Percentiles rank a stretch among this genome's conserved stretches.
Conservation (phyloP, 768 basidiomycete genomes). For the Crepidotus variabilis region DNA sequence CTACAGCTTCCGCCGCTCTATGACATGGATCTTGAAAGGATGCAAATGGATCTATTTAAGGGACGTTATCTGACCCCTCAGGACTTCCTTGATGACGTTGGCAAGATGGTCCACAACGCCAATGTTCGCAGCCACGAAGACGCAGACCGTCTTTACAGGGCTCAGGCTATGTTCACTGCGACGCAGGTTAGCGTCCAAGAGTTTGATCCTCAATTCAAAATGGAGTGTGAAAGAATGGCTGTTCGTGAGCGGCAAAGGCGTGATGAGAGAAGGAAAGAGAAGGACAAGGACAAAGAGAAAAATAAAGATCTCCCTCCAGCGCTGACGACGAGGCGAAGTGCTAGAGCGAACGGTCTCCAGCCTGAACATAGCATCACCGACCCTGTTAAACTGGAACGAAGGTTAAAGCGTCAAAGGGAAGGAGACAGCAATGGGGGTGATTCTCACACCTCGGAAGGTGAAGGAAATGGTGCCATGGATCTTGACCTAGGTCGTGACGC, state of each 20-base stretch:
- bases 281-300: constrained; percentile 38
- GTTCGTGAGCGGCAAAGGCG: constrained; percentile 65
- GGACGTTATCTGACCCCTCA: constrained; percentile 83
- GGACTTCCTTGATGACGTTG: constrained; percentile 82
- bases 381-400: constrained; percentile 68
- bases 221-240: constrained; percentile 90
- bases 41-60: constrained; percentile 82
- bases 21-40: constrained; percentile 89
- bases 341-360: constrained; percentile 66
- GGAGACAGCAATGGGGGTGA: constrained; percentile 48
- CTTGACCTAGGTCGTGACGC: constrained; percentile 38
- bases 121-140: constrained; percentile 56
- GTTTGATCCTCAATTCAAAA: constrained; percentile 71
- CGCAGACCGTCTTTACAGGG: constrained; percentile 70
- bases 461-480: constrained; percentile 32
- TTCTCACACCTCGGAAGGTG: constrained; percentile 51
- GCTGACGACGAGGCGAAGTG: constrained; percentile 61
- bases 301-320: constrained; percentile 26
- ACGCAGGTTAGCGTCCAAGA: constrained; percentile 83
- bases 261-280: constrained; percentile 52
- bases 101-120: constrained; percentile 78
- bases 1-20: constrained; percentile 52
- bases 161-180: constrained; percentile 87
- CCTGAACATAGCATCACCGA: constrained; percentile 75
- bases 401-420: constrained; percentile 67